Evolutionary conservation across 768 basidiomycete genomes (phyloP).

Genomic region (Leccinum subgranulosum): DNA sequence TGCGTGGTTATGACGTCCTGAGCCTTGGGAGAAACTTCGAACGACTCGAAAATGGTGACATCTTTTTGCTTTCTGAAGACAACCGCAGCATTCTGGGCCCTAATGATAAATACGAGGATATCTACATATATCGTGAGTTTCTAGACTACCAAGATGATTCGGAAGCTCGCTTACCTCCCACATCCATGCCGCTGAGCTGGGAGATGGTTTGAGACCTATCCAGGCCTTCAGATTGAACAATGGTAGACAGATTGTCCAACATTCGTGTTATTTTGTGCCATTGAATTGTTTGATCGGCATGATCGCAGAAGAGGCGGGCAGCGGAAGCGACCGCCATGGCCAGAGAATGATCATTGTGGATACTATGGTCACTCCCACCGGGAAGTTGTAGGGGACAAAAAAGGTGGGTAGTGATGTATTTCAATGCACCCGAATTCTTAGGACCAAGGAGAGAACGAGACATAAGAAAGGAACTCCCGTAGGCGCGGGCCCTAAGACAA

Average conservation of each 20-base stretch:
- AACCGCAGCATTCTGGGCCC: constrained; percentile 46
- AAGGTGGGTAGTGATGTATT: constrained; percentile 37
- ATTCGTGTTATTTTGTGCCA: neutral
- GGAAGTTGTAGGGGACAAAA: constrained; percentile 41
- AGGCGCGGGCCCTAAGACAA: too few relatives aligned
- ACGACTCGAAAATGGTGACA: constrained; percentile 38
- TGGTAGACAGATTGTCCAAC: neutral
- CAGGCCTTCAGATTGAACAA: constrained; percentile 7
- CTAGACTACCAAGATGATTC: neutral
- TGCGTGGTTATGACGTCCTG: constrained; percentile 31
- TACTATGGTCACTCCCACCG: constrained; percentile 21
- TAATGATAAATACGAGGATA: constrained; percentile 36
- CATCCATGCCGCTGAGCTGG: constrained; percentile 8
- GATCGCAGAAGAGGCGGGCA: constrained; percentile 12
- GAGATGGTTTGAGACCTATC: constrained; percentile 4
- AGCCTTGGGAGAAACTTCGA: constrained; percentile 40
- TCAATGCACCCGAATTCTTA: neutral
- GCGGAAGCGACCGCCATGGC: constrained; percentile 15
- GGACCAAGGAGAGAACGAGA: neutral
- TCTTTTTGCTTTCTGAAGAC: constrained; percentile 31
- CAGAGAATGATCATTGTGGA: constrained; percentile 24
- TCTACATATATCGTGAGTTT: constrained; percentile 26
- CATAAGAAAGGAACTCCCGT: neutral
- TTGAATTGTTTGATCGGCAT: neutral
- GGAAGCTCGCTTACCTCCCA: constrained; percentile 1